A percentile compares a stretch with the other conserved stretches of the same genome.
phyloP scores from a whole-genome alignment of 352 stramenopile genomes.

The Globisporangium takayamanum region DNA sequence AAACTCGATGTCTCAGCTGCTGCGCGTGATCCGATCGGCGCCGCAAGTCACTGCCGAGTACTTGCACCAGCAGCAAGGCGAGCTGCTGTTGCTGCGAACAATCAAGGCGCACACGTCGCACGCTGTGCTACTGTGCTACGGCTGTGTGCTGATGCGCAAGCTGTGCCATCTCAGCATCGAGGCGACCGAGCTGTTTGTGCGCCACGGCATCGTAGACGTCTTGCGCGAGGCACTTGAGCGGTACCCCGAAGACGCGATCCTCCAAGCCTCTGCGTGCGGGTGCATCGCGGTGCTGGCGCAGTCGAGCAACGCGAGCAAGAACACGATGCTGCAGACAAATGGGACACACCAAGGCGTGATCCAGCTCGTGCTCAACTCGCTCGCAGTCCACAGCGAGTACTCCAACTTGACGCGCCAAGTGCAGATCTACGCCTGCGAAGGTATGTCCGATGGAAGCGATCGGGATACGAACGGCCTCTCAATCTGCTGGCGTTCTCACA shows the following conservation, averaged over 20 bases:
- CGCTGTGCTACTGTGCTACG: constrained; percentile 69
- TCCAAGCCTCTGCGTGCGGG: constrained; percentile 59
- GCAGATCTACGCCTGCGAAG: constrained; percentile 76
- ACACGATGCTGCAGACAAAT: constrained; percentile 40
- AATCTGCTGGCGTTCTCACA: background rate
- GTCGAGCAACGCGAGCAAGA: constrained; percentile 51
- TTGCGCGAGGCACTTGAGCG: constrained; percentile 38
- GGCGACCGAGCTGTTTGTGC: constrained; percentile 52
- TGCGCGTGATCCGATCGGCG: constrained; percentile 51
- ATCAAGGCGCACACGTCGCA: constrained; percentile 52
- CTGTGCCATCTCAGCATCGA: constrained; percentile 66
- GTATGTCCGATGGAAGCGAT: constrained; percentile 15
- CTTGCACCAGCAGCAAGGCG: constrained; percentile 49
- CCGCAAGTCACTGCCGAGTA: constrained; percentile 66
- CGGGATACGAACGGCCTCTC: too few relatives aligned
- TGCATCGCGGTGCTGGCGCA: constrained; percentile 55
- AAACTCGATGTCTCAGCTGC: constrained; percentile 54
- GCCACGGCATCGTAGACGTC: constrained; percentile 45
- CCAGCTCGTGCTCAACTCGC: constrained; percentile 35
- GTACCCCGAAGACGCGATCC: constrained; percentile 61
- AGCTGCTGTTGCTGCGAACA: constrained; percentile 45
- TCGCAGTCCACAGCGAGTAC: constrained; percentile 54
- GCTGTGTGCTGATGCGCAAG: constrained; percentile 69
- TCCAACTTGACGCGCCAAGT: constrained; percentile 72
- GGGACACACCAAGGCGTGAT: constrained; percentile 28